Base-by-base conservation (phyloP, 2,329 filamentous ascomycete genomes). In the Alternaria dauci region DNA sequence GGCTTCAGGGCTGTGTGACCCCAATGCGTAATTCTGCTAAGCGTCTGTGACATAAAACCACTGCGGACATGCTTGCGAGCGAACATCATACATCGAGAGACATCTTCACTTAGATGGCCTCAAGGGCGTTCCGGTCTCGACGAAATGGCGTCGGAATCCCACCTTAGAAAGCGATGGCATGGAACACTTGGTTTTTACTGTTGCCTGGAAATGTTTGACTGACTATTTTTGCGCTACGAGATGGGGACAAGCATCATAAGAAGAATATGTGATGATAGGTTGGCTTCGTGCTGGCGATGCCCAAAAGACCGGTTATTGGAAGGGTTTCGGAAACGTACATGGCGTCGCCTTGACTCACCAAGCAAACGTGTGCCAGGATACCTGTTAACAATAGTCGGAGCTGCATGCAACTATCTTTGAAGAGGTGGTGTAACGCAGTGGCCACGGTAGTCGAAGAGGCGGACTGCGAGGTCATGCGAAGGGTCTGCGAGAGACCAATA, bases 141-240 rank as follows among this genome's bases (percentile, higher is more conserved):
- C 55, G 32, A 48, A 38, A 55, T 52, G 54, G 39, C 36, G 20
- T 61, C 46, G 41, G 55, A 41, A 59, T 65, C 47, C 55, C 58
- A 70, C 62, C 36, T 58, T 39, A 59, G 23, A 54, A 52, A 58
- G 52, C 54, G 59, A 65, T 69, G 65, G 69, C 67, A 66, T 55
- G 38, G 68, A 47, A 62, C 59, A 66, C 63, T 63, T 41, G 47
- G 51, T 56, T 41, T 56, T 60, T 53, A 41, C 54, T 51, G 56
- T 39, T 55, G 56, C 51, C 56, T 65, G 58, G 59, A 63, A 55
- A 44, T 67, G 36, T 64, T 63, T 66, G 62, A 56, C 66, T 51
- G 56, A 64, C 68, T 73, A 75, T 74, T 74, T 70, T 71, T 71
- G 66, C 53, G 57, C 63, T 55, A 61, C 64, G 59, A 64, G 63